A percentile compares a stretch with the other conserved stretches of the same genome.
phyloP scores from a whole-genome alignment of 176 grass and related monocot species.

The Oryza punctata region DNA sequence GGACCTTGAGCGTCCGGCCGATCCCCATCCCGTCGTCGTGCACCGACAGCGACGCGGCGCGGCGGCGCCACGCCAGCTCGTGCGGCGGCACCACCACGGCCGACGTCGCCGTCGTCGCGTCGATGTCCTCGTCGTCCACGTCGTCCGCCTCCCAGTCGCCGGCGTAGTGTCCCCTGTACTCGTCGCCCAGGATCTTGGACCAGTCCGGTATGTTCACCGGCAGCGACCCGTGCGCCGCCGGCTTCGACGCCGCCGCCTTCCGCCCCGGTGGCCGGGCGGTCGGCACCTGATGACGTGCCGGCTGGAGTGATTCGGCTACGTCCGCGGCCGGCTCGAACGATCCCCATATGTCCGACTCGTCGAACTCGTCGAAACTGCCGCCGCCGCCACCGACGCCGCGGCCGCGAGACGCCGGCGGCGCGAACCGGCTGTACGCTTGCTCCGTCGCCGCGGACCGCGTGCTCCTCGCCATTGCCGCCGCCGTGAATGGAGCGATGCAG shows the following conservation, averaged over 20 bases:
- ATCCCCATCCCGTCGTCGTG: conserved; percentile 62
- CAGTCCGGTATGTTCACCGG: conserved; percentile 91
- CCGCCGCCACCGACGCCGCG: background rate
- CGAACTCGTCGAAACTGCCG: conserved; percentile 53
- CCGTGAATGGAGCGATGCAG: background rate
- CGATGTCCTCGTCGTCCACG: conserved; percentile 48
- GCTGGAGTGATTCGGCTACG: background rate
- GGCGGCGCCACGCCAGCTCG: conserved; percentile 64
- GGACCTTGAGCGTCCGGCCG: conserved; percentile 85
- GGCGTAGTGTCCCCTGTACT: conserved; percentile 32
- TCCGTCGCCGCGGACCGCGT: conserved; percentile 42
- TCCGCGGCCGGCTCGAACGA: background rate
- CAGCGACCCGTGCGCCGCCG: conserved; percentile 48
- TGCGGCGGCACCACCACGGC: conserved; percentile 62
- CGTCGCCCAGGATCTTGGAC: conserved; percentile 79
- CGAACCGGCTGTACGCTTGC: conserved; percentile 58
- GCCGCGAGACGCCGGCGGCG: conserved; percentile 10
- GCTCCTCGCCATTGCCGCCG: conserved; percentile 46
- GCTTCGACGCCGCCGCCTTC: background rate
- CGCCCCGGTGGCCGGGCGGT: background rate
- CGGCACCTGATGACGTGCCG: background rate
- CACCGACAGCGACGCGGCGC: conserved; percentile 64
- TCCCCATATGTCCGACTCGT: conserved; percentile 86
- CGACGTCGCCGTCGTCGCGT: background rate
- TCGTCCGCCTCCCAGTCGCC: conserved; percentile 46